These are phyloP conservation scores for Alternaria ethzedia DNA, from an alignment of 2,329 filamentous ascomycete genomes.

Conservation along the genomic window DNA sequence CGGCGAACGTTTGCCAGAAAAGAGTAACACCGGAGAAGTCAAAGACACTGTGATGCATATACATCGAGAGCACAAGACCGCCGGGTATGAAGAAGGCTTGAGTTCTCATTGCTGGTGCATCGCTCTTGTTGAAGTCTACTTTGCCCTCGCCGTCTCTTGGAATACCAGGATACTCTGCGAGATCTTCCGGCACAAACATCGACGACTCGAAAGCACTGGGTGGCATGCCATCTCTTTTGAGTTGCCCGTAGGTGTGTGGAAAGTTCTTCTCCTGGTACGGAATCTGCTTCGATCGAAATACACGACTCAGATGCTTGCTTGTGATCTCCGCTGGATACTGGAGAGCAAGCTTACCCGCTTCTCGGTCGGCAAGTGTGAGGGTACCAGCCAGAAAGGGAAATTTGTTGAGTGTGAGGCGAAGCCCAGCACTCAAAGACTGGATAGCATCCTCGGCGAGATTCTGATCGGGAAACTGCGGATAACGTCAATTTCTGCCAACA, in stretches of 20 bases:
- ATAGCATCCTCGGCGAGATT: constrained; percentile 36
- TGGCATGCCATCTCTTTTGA: constrained; percentile 42
- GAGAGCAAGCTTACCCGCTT: constrained; percentile 34
- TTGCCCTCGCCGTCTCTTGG: constrained; percentile 37
- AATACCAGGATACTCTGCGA: constrained; percentile 34
- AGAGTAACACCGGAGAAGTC: constrained; percentile 40
- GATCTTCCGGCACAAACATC: constrained; percentile 40
- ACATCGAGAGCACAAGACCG: constrained; percentile 44
- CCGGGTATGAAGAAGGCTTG: constrained; percentile 46
- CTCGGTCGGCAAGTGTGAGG: constrained; percentile 30
- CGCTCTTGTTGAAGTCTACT: constrained; percentile 29
- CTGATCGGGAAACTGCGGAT: constrained; percentile 33
- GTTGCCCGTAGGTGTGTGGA: constrained; percentile 35
- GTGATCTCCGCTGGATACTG: constrained; percentile 32
- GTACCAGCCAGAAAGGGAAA: constrained; percentile 43
- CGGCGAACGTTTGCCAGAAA: constrained; percentile 35
- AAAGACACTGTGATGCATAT: constrained; percentile 41
- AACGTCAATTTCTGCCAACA: neutral
- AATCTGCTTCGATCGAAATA: constrained; percentile 33
- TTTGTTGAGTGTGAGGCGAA: constrained; percentile 30
- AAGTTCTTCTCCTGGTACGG: constrained; percentile 21
- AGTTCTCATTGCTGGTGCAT: constrained; percentile 38
- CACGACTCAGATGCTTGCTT: constrained; percentile 17
- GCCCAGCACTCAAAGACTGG: constrained; percentile 27
- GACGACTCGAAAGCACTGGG: constrained; percentile 37